Percentiles rank a stretch among this genome's conserved stretches.
These are phyloP conservation scores for Epichloe elymi DNA, from an alignment of 2,329 filamentous ascomycete genomes.

Conservation along the genomic window DNA sequence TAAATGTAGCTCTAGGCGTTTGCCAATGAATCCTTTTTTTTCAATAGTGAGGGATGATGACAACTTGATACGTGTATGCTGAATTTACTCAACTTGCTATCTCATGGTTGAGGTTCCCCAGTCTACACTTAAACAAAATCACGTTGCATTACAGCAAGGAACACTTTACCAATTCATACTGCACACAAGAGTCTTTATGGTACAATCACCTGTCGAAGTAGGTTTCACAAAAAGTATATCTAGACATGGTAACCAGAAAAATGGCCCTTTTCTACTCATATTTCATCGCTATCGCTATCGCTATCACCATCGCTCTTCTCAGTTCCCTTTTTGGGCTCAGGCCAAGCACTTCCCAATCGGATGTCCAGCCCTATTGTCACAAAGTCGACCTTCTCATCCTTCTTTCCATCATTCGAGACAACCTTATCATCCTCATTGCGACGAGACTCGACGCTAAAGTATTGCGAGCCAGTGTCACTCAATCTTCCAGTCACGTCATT, in stretches of 20 bases:
- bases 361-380: constrained; percentile 12
- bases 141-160: neutral
- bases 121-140: neutral
- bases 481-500: constrained; percentile 45
- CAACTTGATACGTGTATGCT: neutral
- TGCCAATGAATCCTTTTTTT: neutral
- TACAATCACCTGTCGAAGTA: no score
- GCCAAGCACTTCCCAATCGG: constrained; percentile 11
- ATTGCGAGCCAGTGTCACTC: constrained; percentile 29
- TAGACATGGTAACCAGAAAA: neutral
- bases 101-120: neutral
- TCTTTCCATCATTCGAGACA: constrained; percentile 11
- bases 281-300: constrained; percentile 1
- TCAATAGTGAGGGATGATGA: neutral
- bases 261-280: neutral
- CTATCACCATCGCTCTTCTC: constrained; percentile 5
- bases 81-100: neutral
- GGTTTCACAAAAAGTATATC: no score
- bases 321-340: constrained; percentile 7
- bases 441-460: constrained; percentile 22
- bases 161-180: no score
- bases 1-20: constrained; percentile 8
- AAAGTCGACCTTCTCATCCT: constrained; percentile 18
- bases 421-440: constrained; percentile 13
- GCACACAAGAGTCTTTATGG: no score